Evolutionary conservation across 345 rosid genomes (phyloP).

Genomic region (Lenwebbia sp.): DNA sequence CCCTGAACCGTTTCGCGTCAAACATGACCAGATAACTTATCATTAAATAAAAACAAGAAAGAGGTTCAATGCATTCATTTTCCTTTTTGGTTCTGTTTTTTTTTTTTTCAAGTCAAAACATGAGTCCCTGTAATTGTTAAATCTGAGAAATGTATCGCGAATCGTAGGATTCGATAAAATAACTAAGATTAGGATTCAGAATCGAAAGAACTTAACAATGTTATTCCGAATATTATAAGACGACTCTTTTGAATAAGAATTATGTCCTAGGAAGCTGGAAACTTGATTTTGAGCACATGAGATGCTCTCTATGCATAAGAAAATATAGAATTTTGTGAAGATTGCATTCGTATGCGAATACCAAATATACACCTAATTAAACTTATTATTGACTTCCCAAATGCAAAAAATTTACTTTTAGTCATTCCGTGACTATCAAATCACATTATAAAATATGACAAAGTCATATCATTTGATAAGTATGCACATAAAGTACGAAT

Average conservation of each 20-base stretch:
- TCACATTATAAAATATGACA: neutral
- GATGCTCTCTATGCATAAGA: neutral
- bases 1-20: neutral
- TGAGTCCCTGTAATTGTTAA: neutral
- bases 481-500: neutral
- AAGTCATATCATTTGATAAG: neutral
- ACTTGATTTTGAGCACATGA: neutral
- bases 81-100: neutral
- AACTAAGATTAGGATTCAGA: neutral
- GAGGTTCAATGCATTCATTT: neutral
- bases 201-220: neutral
- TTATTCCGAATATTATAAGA: neutral
- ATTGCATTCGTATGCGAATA: neutral
- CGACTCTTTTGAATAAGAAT: neutral
- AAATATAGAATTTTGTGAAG: neutral
- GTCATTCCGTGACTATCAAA: neutral
- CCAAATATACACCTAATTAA: neutral
- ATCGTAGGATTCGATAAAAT: neutral
- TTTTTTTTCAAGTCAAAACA: neutral
- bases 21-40: neutral
- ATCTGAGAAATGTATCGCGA: neutral
- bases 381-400: neutral
- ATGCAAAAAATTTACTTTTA: neutral
- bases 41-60: neutral
- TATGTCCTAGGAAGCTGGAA: neutral